These are phyloP conservation scores for Geotrichum reessii DNA, from an alignment of 1,139 yeast species.

Conservation along the genomic window DNA sequence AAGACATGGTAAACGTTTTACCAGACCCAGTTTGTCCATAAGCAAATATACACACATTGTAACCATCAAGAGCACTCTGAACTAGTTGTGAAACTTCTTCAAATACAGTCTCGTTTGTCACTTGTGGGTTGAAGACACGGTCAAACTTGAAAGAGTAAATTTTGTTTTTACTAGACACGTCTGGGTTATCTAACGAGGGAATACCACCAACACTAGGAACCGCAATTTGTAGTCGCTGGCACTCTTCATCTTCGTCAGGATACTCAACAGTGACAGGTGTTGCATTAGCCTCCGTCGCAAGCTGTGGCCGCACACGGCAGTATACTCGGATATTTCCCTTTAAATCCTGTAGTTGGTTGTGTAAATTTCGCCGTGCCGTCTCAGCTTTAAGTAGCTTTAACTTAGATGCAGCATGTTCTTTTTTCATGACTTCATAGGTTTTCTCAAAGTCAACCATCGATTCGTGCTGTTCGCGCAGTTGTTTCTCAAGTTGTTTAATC, in stretches of 20 bases:
- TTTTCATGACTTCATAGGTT: slow-evolving; percentile 23
- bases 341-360: slow-evolving; percentile 71
- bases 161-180: slow-evolving; percentile 31
- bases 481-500: not conserved
- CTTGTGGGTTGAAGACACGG: slow-evolving; percentile 55
- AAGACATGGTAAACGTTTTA: slow-evolving; percentile 81
- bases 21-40: slow-evolving; percentile 99
- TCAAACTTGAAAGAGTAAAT: slow-evolving; percentile 58
- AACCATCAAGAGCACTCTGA: slow-evolving; percentile 86
- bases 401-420: slow-evolving; percentile 26
- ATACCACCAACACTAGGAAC: slow-evolving; percentile 19
- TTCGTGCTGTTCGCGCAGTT: not conserved
- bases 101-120: slow-evolving; percentile 60
- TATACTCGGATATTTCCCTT: slow-evolving; percentile 91
- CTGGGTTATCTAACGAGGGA: slow-evolving; percentile 15
- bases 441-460: slow-evolving; percentile 19
- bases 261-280: slow-evolving; percentile 41
- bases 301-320: slow-evolving; percentile 57
- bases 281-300: slow-evolving; percentile 29
- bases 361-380: slow-evolving; percentile 55
- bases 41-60: slow-evolving; percentile 88
- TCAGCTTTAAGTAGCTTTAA: slow-evolving; percentile 44
- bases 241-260: slow-evolving; percentile 52
- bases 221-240: slow-evolving; percentile 36
- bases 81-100: slow-evolving; percentile 81